Base-by-base conservation (phyloP, 192 early-diverging fungal genomes). In the Pilaira anomala region DNA sequence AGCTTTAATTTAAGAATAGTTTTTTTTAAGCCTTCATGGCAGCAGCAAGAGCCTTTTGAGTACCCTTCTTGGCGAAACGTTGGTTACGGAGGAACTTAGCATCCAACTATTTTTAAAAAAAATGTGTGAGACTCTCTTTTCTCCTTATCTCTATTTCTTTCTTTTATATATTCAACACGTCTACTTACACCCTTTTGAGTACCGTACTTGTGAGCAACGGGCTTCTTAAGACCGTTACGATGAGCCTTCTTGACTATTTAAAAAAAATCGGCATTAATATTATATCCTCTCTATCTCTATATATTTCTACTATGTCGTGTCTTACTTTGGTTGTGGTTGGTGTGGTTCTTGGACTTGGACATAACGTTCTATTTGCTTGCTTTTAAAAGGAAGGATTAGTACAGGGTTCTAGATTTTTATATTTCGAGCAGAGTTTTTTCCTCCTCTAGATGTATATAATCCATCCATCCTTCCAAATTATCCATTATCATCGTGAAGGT, bases 171-270 rank as follows among this genome's bases (percentile, higher is more conserved):
- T n/a, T n/a, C n/a, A n/a, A n/a, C n/a, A 50, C 25, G 7, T 22
- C 1, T 14, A 57, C 56, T 58, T 58, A 93, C 95, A 73, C 95
- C 95, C 85, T 92, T 93, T 62, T 91, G 87, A 60, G 96, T 96
- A 72, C 89, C 88, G 78, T 93, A 84, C 64, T 88, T 85, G 83
- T 94, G 76, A 48, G 80, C 75, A 85, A 91, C 90, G 51, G 93
- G 89, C 90, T 97, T 96, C 87, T 94, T 97, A 85, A 99, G 95
- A 83, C 97, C 97, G 85, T 98, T 98, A 75, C 95, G 93, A 92
- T 99, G 97, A 85, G 94, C 95, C 91, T 99, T 98, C 79, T 83
- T 85, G 87, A 89, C 79, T 62, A 62, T 49, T 28, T 26, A 36
- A 29, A 16, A 28, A 36, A n/a, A 4, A 39, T 36, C 33, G 33